Percentiles rank a stretch among this genome's conserved stretches.
Conservation (phyloP, 2,329 filamentous ascomycete genomes). For the Colletotrichum sp. region DNA sequence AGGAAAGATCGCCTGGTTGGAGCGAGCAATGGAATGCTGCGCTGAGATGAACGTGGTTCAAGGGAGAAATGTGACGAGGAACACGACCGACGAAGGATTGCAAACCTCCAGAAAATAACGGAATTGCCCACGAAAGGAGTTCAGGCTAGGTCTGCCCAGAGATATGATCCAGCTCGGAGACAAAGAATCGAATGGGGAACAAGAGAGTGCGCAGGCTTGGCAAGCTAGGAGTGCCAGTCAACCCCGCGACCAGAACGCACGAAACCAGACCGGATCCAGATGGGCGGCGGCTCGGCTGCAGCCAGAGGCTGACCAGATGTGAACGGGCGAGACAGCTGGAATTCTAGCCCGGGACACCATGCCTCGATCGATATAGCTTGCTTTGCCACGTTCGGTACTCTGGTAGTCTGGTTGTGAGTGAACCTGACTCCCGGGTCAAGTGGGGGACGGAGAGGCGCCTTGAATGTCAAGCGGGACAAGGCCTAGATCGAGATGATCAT, state of each 20-base stretch:
- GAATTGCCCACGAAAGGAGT: background rate
- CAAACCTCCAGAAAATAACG: background rate
- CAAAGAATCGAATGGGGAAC: background rate
- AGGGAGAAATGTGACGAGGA: background rate
- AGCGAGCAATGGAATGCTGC: background rate
- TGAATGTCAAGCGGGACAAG: background rate
- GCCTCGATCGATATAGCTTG: background rate
- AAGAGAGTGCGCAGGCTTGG: background rate
- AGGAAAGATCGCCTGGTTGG: background rate
- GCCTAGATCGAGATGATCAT: background rate
- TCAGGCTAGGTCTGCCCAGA: background rate
- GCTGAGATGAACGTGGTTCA: background rate
- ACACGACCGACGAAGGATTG: background rate
- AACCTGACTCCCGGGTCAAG: background rate
- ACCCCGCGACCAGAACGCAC: background rate
- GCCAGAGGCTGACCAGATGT: background rate
- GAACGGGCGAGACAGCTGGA: background rate
- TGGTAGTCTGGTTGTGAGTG: background rate
- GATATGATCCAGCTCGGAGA: background rate
- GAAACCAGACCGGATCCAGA: conserved; percentile 11
- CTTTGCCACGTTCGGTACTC: background rate
- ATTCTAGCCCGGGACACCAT: background rate
- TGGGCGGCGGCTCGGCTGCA: background rate
- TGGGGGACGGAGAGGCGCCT: background rate
- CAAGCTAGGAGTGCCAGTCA: background rate